phyloP scores from a whole-genome alignment of 352 stramenopile genomes.

The Thalassiosira livingstoniorum region DNA sequence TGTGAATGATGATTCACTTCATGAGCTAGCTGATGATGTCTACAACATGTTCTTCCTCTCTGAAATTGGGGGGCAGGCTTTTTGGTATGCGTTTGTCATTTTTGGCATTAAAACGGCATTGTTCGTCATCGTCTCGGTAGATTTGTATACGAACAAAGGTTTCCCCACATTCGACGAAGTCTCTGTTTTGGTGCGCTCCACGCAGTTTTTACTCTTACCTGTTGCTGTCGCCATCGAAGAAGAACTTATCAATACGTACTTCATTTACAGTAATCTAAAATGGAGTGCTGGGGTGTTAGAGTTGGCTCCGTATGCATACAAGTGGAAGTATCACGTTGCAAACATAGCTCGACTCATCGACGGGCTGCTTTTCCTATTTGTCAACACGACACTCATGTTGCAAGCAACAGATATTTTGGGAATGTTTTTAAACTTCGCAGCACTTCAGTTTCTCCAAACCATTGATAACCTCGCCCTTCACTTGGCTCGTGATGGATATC shows the following conservation, averaged over 20 bases:
- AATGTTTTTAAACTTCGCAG: constrained; percentile 76
- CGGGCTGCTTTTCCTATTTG: constrained; percentile 56
- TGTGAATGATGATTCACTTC: constrained; percentile 28
- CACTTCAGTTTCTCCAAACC: constrained; percentile 65
- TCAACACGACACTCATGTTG: constrained; percentile 66
- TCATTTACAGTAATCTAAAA: constrained; percentile 55
- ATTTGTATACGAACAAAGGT: constrained; percentile 37
- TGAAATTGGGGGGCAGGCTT: constrained; percentile 35
- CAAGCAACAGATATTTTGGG: constrained; percentile 54
- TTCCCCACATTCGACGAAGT: constrained; percentile 18
- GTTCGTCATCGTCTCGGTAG: constrained; percentile 55
- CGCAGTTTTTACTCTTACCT: constrained; percentile 69
- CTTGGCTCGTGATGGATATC: constrained; percentile 61
- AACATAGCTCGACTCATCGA: constrained; percentile 60
- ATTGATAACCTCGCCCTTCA: constrained; percentile 67
- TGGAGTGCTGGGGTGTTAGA: constrained; percentile 55
- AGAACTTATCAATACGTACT: constrained; percentile 63
- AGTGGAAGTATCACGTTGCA: constrained; percentile 45
- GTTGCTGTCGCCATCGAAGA: constrained; percentile 70
- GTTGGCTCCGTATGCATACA: constrained; percentile 26
- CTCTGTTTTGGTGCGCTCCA: constrained; percentile 21
- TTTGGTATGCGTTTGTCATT: constrained; percentile 56
- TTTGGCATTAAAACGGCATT: constrained; percentile 62
- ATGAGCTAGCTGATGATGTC: constrained; percentile 65
- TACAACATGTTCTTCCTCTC: constrained; percentile 72